Conservation (phyloP, 2,329 filamentous ascomycete genomes). For the Ophiosphaerella herpotricha region DNA sequence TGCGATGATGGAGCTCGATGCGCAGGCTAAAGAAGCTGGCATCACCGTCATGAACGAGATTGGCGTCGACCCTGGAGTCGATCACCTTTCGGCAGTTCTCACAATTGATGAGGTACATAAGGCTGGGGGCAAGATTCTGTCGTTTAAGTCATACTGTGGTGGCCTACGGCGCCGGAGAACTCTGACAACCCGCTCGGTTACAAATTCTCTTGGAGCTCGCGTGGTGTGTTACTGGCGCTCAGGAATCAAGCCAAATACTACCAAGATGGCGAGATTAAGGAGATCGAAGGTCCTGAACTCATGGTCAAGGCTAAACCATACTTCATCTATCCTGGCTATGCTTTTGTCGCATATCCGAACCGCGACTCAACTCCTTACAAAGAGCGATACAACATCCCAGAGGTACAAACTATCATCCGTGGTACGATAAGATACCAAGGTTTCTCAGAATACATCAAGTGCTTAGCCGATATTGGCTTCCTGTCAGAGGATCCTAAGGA, state of each 20-base stretch:
- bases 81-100: conserved; percentile 81
- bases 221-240: conserved; percentile 86
- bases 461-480: conserved; percentile 89
- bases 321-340: conserved; percentile 85
- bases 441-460: conserved; percentile 88
- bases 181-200: conserved; percentile 91
- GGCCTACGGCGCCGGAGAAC: conserved; percentile 62
- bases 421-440: conserved; percentile 86
- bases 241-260: conserved; percentile 84
- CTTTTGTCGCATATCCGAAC: conserved; percentile 93
- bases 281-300: conserved; percentile 64
- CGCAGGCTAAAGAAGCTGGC: conserved; percentile 81
- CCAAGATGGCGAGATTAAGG: conserved; percentile 74
- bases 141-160: conserved; percentile 79
- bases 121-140: conserved; percentile 80
- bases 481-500: conserved; percentile 71
- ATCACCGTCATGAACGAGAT: conserved; percentile 96
- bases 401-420: conserved; percentile 84
- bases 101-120: conserved; percentile 87
- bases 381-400: conserved; percentile 88
- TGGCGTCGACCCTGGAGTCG: conserved; percentile 68
- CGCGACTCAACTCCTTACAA: conserved; percentile 85
- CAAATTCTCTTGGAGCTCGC: conserved; percentile 79
- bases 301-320: conserved; percentile 91
- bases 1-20: conserved; percentile 87